Evolutionary conservation across 1,139 yeast species (phyloP).

Genomic region (Taphrina communis): DNA sequence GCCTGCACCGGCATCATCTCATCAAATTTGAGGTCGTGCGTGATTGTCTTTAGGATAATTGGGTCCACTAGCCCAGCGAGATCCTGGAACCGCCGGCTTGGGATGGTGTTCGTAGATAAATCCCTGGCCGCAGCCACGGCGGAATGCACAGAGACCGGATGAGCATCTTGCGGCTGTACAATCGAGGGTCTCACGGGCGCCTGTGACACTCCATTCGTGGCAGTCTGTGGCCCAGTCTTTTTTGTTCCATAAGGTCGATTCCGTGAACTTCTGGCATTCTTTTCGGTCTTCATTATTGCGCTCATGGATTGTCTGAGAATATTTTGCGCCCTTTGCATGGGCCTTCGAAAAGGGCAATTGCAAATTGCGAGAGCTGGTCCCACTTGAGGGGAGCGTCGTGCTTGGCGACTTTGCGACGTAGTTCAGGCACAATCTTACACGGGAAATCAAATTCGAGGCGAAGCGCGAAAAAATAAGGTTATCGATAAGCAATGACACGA

Average conservation of each 20-base stretch:
- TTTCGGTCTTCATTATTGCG: constrained; percentile 25
- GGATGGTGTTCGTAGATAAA: constrained; percentile 4
- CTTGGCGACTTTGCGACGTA: background rate
- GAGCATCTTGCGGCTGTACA: background rate
- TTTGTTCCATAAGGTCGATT: constrained; percentile 15
- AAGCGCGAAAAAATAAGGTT: constrained; percentile 12
- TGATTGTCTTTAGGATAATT: constrained; percentile 32
- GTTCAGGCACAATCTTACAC: constrained; percentile 1
- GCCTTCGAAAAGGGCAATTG: background rate
- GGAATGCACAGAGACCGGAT: background rate
- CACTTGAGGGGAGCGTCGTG: background rate
- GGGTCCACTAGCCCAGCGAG: constrained; percentile 24
- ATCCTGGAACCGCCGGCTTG: constrained; percentile 23
- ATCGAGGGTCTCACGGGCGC: constrained; percentile 5
- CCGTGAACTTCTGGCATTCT: constrained; percentile 8
- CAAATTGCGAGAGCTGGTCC: too few species aligned
- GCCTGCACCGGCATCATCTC: constrained; percentile 93
- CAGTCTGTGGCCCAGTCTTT: background rate
- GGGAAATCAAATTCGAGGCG: background rate
- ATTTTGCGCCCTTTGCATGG: constrained; percentile 5
- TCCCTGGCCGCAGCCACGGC: constrained; percentile 27
- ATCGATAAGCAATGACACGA: constrained; percentile 17
- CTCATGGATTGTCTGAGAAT: constrained; percentile 4
- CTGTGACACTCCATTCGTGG: constrained; percentile 12
- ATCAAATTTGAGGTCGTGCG: constrained; percentile 78